Evolutionary conservation across 305 asterid genomes (phyloP), one percentile per base, ranked within the genome.

Genomic region (Fraxinus nigra): DNA sequence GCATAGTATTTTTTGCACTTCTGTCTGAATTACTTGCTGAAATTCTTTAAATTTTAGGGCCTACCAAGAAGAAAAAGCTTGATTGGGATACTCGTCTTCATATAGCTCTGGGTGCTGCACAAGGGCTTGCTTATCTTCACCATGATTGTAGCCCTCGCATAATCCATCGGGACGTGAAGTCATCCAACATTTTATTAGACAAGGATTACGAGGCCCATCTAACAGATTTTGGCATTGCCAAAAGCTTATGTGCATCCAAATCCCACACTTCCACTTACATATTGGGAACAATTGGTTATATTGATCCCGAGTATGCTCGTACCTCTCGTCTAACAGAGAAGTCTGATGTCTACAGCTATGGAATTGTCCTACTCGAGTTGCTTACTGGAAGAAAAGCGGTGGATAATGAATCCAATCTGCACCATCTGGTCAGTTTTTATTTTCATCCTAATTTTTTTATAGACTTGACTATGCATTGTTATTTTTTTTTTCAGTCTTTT

Each of bases 271-370:
- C 98, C 7, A 96, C 99, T 18, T 91, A 87, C 75, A 65, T 96
- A 24, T 89, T 94, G 95, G 99, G 99, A 34, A 96, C 99, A 6
- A 94, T 96, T n/a, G 99, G 99, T 65, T 96, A 96, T 84, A 93
- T 96, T 4, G 99, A 96, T 76, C 99, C 99, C 0, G 99, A 96
- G 83, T 96, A 96, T 70, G 99, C 99, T 10, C 93, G 98, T 0
- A 96, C 98, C 3, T 93, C 98, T 11, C 97, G 98, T 7, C 94
- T 96, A 61, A 96, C 98, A 0, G 98, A 94, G 91, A 96, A 96
- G 84, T 94, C 98, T 10, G 99, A 96, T 78, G 96, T 96, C 40
- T 96, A 96, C 70, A 93, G 98, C 89, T 96, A 86, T 32, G 99
- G 99, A 3, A 88, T 96, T 18, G 99, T 94, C 59, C 91, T 96